phyloP scores from a whole-genome alignment of 23 red algal species.

The Gracilariopsis chorda region DNA sequence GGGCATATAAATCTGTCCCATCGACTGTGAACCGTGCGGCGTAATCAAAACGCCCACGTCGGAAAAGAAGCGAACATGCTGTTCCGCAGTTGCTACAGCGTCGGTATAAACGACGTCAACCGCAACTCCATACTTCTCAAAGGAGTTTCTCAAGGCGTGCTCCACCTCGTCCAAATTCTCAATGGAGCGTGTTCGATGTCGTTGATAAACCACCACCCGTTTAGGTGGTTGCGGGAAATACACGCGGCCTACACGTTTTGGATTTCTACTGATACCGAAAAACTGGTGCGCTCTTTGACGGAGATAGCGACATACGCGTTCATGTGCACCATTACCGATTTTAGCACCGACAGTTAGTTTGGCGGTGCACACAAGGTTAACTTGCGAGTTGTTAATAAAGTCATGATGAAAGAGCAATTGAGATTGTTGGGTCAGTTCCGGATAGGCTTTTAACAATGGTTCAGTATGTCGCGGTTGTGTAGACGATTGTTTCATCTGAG shows the following conservation, averaged over 20 bases:
- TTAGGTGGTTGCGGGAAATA: constrained; percentile 26
- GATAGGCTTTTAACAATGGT: constrained; percentile 24
- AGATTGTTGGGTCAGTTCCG: background rate
- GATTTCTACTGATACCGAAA: constrained; percentile 3
- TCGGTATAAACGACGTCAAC: constrained; percentile 29
- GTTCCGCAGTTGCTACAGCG: constrained; percentile 21
- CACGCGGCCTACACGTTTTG: background rate
- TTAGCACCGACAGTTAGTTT: constrained; percentile 35
- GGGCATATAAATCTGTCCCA: constrained; percentile 59
- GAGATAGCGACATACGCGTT: constrained; percentile 37
- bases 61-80: constrained; percentile 41
- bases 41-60: constrained; percentile 34
- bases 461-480: background rate
- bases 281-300: constrained; percentile 24
- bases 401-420: constrained; percentile 17
- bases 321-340: constrained; percentile 46
- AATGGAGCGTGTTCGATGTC: constrained; percentile 9
- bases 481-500: background rate
- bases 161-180: constrained; percentile 20
- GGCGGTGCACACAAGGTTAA: constrained; percentile 31
- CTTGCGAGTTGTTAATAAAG: background rate
- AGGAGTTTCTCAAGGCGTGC: background rate
- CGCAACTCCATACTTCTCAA: background rate
- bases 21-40: constrained; percentile 37
- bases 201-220: constrained; percentile 22